Evolutionary conservation across 495 filamentous ascomycete species (phyloP).

Genomic region (Chaetomidium leptoderma): DNA sequence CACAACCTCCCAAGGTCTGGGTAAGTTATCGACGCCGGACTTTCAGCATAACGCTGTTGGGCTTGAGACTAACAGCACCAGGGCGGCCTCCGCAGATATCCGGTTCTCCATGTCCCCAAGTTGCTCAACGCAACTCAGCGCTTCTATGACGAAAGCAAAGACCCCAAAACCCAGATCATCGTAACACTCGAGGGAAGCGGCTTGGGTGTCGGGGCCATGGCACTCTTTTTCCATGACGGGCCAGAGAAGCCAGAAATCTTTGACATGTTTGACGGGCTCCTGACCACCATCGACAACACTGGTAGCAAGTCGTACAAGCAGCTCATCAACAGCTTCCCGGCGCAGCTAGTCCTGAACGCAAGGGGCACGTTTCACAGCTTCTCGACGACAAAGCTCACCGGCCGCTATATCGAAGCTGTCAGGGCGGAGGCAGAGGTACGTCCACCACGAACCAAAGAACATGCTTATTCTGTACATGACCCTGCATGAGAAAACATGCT

Average conservation of each 20-base stretch:
- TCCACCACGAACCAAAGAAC: no score
- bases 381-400: constrained; percentile 22
- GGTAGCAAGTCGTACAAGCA: constrained; percentile 50
- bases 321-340: constrained; percentile 32
- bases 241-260: constrained; percentile 53
- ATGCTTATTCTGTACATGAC: no score
- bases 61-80: constrained; percentile 20
- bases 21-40: neutral
- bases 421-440: constrained; percentile 18
- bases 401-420: constrained; percentile 18
- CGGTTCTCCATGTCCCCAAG: constrained; percentile 23
- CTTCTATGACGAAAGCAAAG: constrained; percentile 41
- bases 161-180: constrained; percentile 49
- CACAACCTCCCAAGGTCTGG: constrained; percentile 24
- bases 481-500: neutral
- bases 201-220: constrained; percentile 51
- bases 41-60: neutral
- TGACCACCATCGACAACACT: constrained; percentile 42
- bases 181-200: constrained; percentile 44
- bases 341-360: constrained; percentile 18
- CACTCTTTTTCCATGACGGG: constrained; percentile 57
- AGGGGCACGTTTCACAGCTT: constrained; percentile 25
- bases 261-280: constrained; percentile 51
- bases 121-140: constrained; percentile 51
- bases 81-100: constrained; percentile 46